Evolutionary conservation across 345 rosid genomes (phyloP).

Genomic region (Jatropha curcas): DNA sequence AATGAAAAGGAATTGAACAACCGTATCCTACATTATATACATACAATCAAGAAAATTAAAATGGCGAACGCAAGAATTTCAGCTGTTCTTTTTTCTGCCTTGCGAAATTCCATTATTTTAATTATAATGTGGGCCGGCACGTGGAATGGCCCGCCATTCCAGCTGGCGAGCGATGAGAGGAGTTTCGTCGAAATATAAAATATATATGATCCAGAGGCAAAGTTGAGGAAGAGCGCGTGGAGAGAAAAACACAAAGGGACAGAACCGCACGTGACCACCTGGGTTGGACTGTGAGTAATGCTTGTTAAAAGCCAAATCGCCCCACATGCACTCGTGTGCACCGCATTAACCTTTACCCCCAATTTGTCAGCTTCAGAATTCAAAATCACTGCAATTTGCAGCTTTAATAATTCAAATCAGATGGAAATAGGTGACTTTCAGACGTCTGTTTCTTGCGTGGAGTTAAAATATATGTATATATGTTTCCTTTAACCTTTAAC

Average conservation of each 20-base stretch:
- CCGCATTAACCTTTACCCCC: background rate
- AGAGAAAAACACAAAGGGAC: background rate
- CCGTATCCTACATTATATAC: too few species aligned
- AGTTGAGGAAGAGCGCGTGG: background rate
- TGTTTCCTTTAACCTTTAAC: background rate
- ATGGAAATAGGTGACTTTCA: background rate
- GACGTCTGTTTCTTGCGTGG: background rate
- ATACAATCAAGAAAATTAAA: too few species aligned
- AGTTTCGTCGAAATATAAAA: background rate
- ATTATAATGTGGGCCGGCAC: background rate
- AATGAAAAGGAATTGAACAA: too few species aligned
- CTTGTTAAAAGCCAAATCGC: background rate
- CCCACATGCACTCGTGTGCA: slow-evolving; percentile 7
- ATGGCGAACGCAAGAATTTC: too few species aligned
- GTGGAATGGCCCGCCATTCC: background rate
- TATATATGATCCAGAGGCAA: too few species aligned
- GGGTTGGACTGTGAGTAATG: background rate
- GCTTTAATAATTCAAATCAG: background rate
- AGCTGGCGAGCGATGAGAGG: background rate
- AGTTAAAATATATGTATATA: too few species aligned
- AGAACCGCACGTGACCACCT: slow-evolving; percentile 1
- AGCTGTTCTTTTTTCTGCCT: too few species aligned
- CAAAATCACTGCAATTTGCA: background rate
- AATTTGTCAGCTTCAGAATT: background rate
- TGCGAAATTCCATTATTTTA: too few species aligned